A percentile compares a stretch with the other conserved stretches of the same genome.
Conservation (phyloP, 2,329 filamentous ascomycete species). For the Harringtonia aguacate region DNA sequence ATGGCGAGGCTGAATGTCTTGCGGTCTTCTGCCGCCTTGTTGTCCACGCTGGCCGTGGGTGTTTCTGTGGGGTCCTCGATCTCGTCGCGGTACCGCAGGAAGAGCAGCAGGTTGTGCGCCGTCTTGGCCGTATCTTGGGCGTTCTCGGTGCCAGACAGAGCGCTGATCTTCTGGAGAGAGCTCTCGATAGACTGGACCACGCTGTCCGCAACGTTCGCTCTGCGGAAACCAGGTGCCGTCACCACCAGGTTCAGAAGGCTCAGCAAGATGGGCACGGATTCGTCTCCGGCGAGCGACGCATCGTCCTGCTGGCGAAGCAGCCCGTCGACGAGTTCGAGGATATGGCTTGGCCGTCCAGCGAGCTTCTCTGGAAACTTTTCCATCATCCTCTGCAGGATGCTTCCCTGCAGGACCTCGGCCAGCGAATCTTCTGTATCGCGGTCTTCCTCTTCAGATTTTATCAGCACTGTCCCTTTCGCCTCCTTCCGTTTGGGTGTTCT, state of each 20-base stretch:
- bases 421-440: slow-evolving; percentile 29
- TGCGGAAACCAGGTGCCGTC: slow-evolving; percentile 45
- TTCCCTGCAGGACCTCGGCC: slow-evolving; percentile 42
- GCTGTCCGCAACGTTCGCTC: slow-evolving; percentile 29
- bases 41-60: slow-evolving; percentile 23
- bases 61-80: slow-evolving; percentile 29
- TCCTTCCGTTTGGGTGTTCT: slow-evolving; percentile 14
- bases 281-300: slow-evolving; percentile 23
- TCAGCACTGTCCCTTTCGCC: slow-evolving; percentile 12
- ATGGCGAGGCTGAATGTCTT: slow-evolving; percentile 52
- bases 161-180: slow-evolving; percentile 34
- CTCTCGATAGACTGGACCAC: slow-evolving; percentile 34
- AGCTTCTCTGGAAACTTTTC: slow-evolving; percentile 52
- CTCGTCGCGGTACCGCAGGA: slow-evolving; percentile 45
- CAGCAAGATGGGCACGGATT: slow-evolving; percentile 40
- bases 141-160: slow-evolving; percentile 17
- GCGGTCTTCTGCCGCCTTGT: slow-evolving; percentile 45
- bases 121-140: slow-evolving; percentile 30
- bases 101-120: slow-evolving; percentile 42
- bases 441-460: slow-evolving; percentile 15
- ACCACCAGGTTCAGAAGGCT: slow-evolving; percentile 52
- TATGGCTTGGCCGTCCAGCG: slow-evolving; percentile 50
- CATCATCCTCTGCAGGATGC: slow-evolving; percentile 56
- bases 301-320: slow-evolving; percentile 39
- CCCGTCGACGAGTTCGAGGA: slow-evolving; percentile 52